Conservation (phyloP, 441 rosid genomes). For the Raphanus hybrid region DNA sequence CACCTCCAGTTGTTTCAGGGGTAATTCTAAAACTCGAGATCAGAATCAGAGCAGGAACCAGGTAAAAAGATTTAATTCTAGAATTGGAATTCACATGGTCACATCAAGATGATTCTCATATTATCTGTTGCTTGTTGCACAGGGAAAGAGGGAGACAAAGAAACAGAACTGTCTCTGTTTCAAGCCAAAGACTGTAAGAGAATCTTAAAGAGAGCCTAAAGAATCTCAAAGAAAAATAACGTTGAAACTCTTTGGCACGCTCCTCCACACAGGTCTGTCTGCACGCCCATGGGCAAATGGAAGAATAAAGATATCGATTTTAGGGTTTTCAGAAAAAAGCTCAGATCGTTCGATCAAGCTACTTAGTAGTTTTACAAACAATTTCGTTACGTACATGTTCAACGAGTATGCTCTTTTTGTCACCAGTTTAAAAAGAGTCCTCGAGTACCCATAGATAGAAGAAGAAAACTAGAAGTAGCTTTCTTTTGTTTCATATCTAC, state of each 20-base stretch:
- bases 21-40: slow-evolving; percentile 31
- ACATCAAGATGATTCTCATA: not conserved
- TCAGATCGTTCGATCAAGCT: slow-evolving; percentile 11
- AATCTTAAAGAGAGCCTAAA: slow-evolving; percentile 15
- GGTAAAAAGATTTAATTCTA: slow-evolving; percentile 9
- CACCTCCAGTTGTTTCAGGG: slow-evolving; percentile 32
- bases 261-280: slow-evolving; percentile 5
- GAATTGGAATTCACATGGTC: not conserved
- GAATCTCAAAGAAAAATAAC: slow-evolving; percentile 17
- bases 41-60: slow-evolving; percentile 29
- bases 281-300: slow-evolving; percentile 2
- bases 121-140: slow-evolving; percentile 5
- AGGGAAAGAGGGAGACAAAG: slow-evolving; percentile 28
- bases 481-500: slow-evolving; percentile 27
- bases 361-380: slow-evolving; percentile 23
- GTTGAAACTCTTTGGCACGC: slow-evolving; percentile 5
- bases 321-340: slow-evolving; percentile 9
- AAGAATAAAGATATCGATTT: slow-evolving; percentile 30
- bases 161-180: slow-evolving; percentile 40
- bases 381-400: slow-evolving; percentile 29
- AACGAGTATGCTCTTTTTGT: slow-evolving; percentile 19
- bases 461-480: slow-evolving; percentile 24
- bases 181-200: slow-evolving; percentile 37
- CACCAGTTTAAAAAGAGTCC: slow-evolving; percentile 23
- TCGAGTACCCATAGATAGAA: slow-evolving; percentile 30